A percentile compares a stretch with the other conserved stretches of the same genome.
phyloP scores from a whole-genome alignment of 164 flowering plant genomes.

The Saururus chinensis region DNA sequence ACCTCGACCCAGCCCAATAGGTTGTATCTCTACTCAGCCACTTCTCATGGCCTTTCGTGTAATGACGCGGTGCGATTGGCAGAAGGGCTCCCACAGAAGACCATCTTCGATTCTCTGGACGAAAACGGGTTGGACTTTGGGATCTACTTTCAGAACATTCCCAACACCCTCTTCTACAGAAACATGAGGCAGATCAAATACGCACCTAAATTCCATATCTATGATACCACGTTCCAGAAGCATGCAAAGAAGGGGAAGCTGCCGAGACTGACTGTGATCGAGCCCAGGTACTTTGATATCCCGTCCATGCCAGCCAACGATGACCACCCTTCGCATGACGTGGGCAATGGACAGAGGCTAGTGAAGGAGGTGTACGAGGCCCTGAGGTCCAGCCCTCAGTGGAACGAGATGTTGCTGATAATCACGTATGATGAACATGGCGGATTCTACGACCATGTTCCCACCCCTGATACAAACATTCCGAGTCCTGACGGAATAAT shows the following conservation, averaged over 20 bases:
- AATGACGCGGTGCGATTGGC: slow-evolving; percentile 66
- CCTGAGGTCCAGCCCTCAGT: slow-evolving; percentile 76
- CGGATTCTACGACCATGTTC: slow-evolving; percentile 81
- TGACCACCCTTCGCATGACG: slow-evolving; percentile 92
- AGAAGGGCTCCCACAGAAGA: slow-evolving; percentile 69
- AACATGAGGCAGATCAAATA: slow-evolving; percentile 81
- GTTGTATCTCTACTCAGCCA: slow-evolving; percentile 81
- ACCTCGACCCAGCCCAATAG: slow-evolving; percentile 93
- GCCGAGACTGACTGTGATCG: slow-evolving; percentile 72
- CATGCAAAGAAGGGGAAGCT: slow-evolving; percentile 70
- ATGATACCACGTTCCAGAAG: slow-evolving; percentile 52
- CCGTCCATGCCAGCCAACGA: slow-evolving; percentile 66
- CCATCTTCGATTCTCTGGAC: slow-evolving; percentile 82
- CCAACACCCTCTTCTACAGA: slow-evolving; percentile 66
- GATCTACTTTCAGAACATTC: slow-evolving; percentile 66
- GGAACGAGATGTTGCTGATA: slow-evolving; percentile 80
- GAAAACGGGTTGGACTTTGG: slow-evolving; percentile 57
- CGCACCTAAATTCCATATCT: slow-evolving; percentile 55
- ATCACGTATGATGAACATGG: slow-evolving; percentile 97
- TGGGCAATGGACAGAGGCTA: slow-evolving; percentile 83
- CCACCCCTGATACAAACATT: slow-evolving; percentile 60
- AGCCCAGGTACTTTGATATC: slow-evolving; percentile 81
- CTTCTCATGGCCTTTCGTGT: slow-evolving; percentile 82
- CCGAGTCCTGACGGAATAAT: slow-evolving; percentile 88
- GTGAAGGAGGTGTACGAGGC: slow-evolving; percentile 91